These are phyloP conservation scores for Candida silvicultrix DNA, from an alignment of 805 yeast genomes.

Conservation along the genomic window DNA sequence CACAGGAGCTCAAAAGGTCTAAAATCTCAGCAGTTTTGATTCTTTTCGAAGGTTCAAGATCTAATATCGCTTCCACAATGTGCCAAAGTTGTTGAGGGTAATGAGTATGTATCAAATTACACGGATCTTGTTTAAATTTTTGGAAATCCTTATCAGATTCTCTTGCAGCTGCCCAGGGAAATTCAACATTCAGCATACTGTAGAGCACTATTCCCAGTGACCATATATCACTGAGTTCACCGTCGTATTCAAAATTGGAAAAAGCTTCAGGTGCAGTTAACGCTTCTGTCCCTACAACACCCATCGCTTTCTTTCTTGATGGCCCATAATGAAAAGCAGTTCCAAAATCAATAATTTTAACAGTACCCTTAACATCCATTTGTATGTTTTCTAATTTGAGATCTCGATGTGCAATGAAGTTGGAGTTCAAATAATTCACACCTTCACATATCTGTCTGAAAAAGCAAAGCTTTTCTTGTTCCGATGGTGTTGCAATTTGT, in stretches of 20 bases:
- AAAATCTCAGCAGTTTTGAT: slow-evolving; percentile 6
- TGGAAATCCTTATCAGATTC: slow-evolving; percentile 23
- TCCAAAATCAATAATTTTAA: slow-evolving; percentile 90
- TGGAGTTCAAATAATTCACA: slow-evolving; percentile 60
- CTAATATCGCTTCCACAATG: slow-evolving; percentile 1
- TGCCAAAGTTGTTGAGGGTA: slow-evolving; percentile 5
- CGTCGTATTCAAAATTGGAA: slow-evolving; percentile 61
- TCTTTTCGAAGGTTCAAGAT: slow-evolving; percentile 6
- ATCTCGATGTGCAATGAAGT: slow-evolving; percentile 88
- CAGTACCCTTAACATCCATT: slow-evolving; percentile 59
- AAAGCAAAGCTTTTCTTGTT: slow-evolving; percentile 65
- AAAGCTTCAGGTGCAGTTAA: slow-evolving; percentile 87
- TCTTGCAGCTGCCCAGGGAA: slow-evolving; percentile 44
- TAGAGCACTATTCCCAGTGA: slow-evolving; percentile 80
- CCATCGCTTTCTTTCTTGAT: slow-evolving; percentile 56
- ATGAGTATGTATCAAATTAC: background rate
- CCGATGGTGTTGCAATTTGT: slow-evolving; percentile 68
- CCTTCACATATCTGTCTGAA: slow-evolving; percentile 77
- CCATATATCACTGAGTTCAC: slow-evolving; percentile 83
- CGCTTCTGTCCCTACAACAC: slow-evolving; percentile 91
- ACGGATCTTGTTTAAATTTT: slow-evolving; percentile 1
- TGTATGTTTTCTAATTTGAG: slow-evolving; percentile 89
- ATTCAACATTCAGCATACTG: slow-evolving; percentile 54
- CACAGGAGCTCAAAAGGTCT: background rate
- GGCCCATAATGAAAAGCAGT: slow-evolving; percentile 66